Percentiles rank a stretch among this genome's conserved stretches.
Conservation (phyloP, 768 basidiomycete species). For the Trametes sanguinea region DNA sequence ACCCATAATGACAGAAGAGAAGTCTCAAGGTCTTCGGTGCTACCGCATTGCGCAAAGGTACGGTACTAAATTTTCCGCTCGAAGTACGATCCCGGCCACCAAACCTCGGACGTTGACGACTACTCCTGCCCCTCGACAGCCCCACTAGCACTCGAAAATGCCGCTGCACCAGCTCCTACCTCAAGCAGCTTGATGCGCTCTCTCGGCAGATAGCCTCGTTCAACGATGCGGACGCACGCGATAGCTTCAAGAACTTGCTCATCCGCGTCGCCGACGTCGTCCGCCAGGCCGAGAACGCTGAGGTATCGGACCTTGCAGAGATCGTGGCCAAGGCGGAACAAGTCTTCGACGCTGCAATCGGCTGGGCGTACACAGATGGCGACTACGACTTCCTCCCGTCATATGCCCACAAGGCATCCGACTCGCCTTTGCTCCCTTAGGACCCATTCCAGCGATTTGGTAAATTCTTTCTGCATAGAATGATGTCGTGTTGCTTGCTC, state of each 20-base stretch:
- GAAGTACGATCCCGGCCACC: too few species aligned
- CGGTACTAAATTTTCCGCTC: too few species aligned
- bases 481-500: too few species aligned
- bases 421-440: too few species aligned
- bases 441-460: conserved; percentile 8
- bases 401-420: conserved; percentile 12
- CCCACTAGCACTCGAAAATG: too few species aligned
- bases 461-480: neutral
- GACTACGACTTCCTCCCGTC: conserved; percentile 26
- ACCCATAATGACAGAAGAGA: too few species aligned
- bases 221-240: neutral
- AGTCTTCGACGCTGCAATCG: conserved; percentile 13
- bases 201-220: neutral
- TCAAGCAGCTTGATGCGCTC: neutral
- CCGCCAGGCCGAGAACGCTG: conserved; percentile 3
- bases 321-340: conserved; percentile 10
- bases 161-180: neutral
- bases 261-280: neutral
- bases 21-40: too few species aligned
- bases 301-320: neutral
- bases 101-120: too few species aligned
- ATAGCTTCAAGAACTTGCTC: conserved; percentile 1
- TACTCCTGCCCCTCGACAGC: too few species aligned
- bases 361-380: conserved; percentile 17
- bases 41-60: too few species aligned